phyloP scores from a whole-genome alignment of 495 filamentous ascomycete species.

The Penicillium bialowiezense region DNA sequence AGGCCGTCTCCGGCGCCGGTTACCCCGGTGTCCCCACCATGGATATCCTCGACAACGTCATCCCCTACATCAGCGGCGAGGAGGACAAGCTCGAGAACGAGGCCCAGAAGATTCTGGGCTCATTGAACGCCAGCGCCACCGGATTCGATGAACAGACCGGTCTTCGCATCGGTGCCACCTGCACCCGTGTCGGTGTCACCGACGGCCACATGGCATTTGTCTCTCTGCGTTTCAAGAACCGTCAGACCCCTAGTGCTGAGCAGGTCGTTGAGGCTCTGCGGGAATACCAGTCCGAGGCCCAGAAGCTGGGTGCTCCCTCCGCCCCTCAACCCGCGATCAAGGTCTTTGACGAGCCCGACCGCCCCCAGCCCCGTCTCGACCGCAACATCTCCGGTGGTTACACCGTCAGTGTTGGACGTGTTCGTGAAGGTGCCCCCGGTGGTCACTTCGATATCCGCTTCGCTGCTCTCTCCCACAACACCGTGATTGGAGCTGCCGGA shows the following conservation, averaged over 20 bases:
- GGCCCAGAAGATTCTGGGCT: conserved; percentile 79
- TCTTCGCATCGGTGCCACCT: conserved; percentile 72
- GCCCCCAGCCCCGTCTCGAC: conserved; percentile 83
- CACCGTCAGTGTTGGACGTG: conserved; percentile 75
- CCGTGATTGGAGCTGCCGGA: conserved; percentile 91
- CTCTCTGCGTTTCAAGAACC: conserved; percentile 66
- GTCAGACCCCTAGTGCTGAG: conserved; percentile 55
- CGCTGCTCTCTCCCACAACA: conserved; percentile 81
- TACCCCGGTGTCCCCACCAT: conserved; percentile 80
- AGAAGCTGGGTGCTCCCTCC: conserved; percentile 71
- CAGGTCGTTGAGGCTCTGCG: conserved; percentile 67
- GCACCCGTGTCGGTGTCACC: conserved; percentile 78
- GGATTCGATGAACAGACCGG: conserved; percentile 61
- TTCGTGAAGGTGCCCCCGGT: conserved; percentile 66
- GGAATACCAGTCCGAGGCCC: conserved; percentile 71
- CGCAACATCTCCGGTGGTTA: conserved; percentile 72
- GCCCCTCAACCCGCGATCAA: conserved; percentile 70
- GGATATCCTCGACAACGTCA: conserved; percentile 77
- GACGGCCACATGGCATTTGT: conserved; percentile 86
- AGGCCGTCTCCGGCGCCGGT: conserved; percentile 83
- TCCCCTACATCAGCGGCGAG: conserved; percentile 83
- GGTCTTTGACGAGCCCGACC: conserved; percentile 75
- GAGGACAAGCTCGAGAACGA: conserved; percentile 87
- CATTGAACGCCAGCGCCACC: conserved; percentile 60
- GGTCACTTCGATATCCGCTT: conserved; percentile 83